These are phyloP conservation scores for Tanacetum coccineum DNA, from an alignment of 129 eudicot species.

Conservation along the genomic window DNA sequence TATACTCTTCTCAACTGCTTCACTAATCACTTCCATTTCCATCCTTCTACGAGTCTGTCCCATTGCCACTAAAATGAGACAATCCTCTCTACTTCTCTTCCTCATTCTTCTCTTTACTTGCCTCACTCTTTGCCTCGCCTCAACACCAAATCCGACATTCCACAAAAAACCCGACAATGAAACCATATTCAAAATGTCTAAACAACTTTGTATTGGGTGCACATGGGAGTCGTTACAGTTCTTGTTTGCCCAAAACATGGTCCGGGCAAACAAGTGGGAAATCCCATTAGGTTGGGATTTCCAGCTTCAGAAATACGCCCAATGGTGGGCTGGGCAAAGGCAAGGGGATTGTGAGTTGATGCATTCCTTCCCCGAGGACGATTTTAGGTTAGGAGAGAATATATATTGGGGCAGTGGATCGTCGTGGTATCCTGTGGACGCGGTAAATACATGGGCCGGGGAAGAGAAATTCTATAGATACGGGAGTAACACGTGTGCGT, in stretches of 20 bases:
- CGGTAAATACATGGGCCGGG: conserved; percentile 67
- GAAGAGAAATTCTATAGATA: conserved; percentile 64
- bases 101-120: conserved; percentile 24
- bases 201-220: conserved; percentile 68
- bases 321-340: conserved; percentile 78
- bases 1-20: conserved; percentile 9
- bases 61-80: conserved; percentile 27
- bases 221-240: conserved; percentile 55
- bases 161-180: conserved; percentile 41
- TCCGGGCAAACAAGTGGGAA: conserved; percentile 70
- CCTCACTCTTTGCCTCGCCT: conserved; percentile 26
- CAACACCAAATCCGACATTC: conserved; percentile 22
- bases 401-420: conserved; percentile 83
- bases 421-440: conserved; percentile 60
- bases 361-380: conserved; percentile 77
- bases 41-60: conserved; percentile 8
- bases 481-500: conserved; percentile 41
- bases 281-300: conserved; percentile 63
- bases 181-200: conserved; percentile 51
- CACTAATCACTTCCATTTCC: conserved; percentile 22
- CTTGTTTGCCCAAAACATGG: conserved; percentile 57
- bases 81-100: conserved; percentile 23
- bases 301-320: conserved; percentile 52
- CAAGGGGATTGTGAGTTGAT: conserved; percentile 44
- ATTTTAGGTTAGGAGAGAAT: conserved; percentile 70